A percentile compares a stretch with the other conserved stretches of the same genome.
Evolutionary conservation across 2,329 filamentous ascomycete genomes (phyloP).

Genomic region (Fusarium annulatum): DNA sequence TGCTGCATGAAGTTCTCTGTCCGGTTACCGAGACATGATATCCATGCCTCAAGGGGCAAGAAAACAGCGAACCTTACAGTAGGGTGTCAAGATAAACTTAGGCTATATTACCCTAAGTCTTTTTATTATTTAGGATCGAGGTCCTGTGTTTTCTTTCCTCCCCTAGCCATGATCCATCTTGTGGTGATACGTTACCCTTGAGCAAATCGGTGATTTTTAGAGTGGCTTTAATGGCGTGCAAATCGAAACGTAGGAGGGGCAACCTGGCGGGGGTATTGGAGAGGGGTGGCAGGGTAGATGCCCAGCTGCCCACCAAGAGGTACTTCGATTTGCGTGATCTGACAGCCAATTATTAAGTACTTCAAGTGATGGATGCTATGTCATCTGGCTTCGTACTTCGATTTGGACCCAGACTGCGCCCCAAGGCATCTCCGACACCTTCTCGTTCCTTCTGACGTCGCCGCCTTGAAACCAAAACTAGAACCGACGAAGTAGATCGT

Average conservation of each 20-base stretch:
- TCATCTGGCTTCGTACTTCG: conserved; percentile 37
- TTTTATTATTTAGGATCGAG: no score
- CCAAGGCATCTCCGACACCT: conserved; percentile 36
- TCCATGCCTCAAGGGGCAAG: not conserved
- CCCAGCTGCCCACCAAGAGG: conserved; percentile 21
- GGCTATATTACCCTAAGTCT: no score
- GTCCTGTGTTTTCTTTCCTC: no score
- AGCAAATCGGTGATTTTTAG: conserved; percentile 36
- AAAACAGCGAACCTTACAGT: no score
- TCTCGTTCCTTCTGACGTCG: conserved; percentile 39
- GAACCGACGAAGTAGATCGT: conserved; percentile 18
- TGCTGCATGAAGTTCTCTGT: conserved; percentile 16
- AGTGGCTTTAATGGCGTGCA: conserved; percentile 29
- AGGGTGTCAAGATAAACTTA: no score
- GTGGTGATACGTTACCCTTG: conserved; percentile 19
- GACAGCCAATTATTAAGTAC: conserved; percentile 12
- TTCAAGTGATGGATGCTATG: conserved; percentile 27
- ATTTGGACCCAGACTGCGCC: conserved; percentile 43
- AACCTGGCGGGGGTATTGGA: conserved; percentile 42
- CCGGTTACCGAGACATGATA: conserved; percentile 23
- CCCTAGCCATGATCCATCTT: not conserved
- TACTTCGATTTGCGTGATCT: conserved; percentile 9
- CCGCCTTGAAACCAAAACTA: conserved; percentile 30
- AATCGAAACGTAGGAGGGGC: conserved; percentile 43
- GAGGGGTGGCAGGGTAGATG: conserved; percentile 16